Evolutionary conservation across 2,329 filamentous ascomycete species (phyloP), one percentile per base, ranked within the genome.

Genomic region (Epichloe hybrida): DNA sequence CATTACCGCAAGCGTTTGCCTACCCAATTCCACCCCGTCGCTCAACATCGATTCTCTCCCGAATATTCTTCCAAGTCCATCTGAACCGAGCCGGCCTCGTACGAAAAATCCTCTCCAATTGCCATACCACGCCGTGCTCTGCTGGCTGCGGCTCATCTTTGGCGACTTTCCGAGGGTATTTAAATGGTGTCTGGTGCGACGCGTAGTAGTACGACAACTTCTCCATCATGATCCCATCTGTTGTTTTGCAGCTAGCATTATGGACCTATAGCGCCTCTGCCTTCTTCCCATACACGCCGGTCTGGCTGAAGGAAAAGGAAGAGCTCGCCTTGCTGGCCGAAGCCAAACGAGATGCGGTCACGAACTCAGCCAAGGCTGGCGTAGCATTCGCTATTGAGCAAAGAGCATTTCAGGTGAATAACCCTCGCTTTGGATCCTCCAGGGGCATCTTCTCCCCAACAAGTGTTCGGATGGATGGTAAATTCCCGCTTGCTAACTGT

Each of bases 281-380:
- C 49, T 75, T 79, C 59, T 73, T 64, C 46, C 71, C 71, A 4
- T 76, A 69, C 59, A 61, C 59, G 21, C 72, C 73, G 8, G 51
- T 52, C 50, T 69, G 67, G 67, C 55, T 60, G 45, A 50, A 60
- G 45, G 60, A 66, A 48, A 49, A 63, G 48, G 61, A 63, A 36
- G 58, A 60, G 47, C 51, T 52, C 48, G 54, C 45, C 15, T 9
- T 23, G 4, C 13, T 47, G 13, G 49, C 40, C 51, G 61, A 50
- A 60, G 64, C 57, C 41, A 59, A 53, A 57, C 59, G 58, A 49
- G 57, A 53, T 48, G 53, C 53, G 50, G 51, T 47, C 37, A 53
- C 48, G 20, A 46, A 50, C 38, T 48, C 49, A 37, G 53, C 49
- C 37, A 50, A 58, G 39, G 46, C 34, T 17, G 58, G 58, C 31